Percentiles rank a stretch among this genome's conserved stretches.
phyloP scores from a whole-genome alignment of 768 basidiomycete species.

The Peribolospora baueri region DNA sequence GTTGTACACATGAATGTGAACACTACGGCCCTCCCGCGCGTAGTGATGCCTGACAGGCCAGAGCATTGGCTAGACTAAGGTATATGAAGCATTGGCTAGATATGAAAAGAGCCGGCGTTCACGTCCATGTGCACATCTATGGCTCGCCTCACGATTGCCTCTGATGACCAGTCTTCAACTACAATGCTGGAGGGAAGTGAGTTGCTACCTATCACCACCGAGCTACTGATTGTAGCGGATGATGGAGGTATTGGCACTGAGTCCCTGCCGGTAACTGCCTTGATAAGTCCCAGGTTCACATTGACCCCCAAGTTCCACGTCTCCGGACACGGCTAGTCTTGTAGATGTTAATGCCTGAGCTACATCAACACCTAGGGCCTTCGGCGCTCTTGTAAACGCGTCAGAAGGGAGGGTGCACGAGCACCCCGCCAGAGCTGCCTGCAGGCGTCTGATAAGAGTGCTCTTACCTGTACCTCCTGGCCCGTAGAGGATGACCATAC shows the following conservation, averaged over 20 bases:
- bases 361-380: background rate
- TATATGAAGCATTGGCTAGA: background rate
- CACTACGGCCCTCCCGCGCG: no score
- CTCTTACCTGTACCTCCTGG: background rate
- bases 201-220: background rate
- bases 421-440: background rate
- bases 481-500: background rate
- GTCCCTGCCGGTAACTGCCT: background rate
- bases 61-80: background rate
- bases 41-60: background rate
- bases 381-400: background rate
- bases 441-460: background rate
- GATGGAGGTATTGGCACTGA: background rate
- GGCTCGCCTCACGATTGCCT: background rate
- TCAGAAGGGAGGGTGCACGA: background rate
- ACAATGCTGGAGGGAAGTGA: background rate
- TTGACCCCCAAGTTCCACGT: background rate
- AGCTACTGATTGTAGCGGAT: background rate
- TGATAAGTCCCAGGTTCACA: background rate
- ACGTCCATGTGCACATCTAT: background rate
- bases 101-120: background rate
- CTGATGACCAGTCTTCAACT: background rate
- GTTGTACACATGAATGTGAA: background rate
- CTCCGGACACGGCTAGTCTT: background rate
- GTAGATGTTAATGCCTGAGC: background rate